Evolutionary conservation across 306 rosid genomes (phyloP).

Genomic region (Corylus heterophylla): DNA sequence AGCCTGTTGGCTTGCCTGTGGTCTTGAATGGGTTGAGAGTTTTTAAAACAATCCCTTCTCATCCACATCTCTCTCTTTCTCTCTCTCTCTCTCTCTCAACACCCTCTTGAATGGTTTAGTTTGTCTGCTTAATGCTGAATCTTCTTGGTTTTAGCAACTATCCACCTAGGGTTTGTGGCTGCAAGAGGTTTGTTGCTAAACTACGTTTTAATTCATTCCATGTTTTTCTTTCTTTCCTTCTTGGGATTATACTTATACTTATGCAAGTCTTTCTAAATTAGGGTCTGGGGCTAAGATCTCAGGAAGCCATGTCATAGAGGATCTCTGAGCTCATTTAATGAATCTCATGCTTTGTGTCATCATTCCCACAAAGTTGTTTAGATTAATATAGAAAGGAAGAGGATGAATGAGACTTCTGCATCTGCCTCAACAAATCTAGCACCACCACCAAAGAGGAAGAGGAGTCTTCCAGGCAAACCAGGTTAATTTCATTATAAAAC

Average conservation of each 20-base stretch:
- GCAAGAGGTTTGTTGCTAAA: constrained; percentile 2
- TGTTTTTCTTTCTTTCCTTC: not conserved
- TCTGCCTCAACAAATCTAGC: constrained; percentile 57
- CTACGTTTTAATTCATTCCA: constrained; percentile 6
- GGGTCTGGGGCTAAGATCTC: constrained; percentile 49
- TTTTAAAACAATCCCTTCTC: constrained; percentile 58
- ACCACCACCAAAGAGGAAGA: constrained; percentile 63
- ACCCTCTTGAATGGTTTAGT: not conserved
- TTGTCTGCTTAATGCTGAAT: not conserved
- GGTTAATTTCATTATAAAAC: constrained; percentile 33
- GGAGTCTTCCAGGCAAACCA: constrained; percentile 88
- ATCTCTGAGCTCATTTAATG: constrained; percentile 4
- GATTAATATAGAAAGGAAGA: constrained; percentile 23
- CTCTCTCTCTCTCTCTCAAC: constrained; percentile 32
- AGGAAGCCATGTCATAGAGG: constrained; percentile 19
- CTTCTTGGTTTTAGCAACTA: constrained; percentile 3
- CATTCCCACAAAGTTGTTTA: constrained; percentile 11
- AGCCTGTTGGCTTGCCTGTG: constrained; percentile 69
- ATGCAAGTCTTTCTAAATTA: constrained; percentile 12
- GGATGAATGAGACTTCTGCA: constrained; percentile 62
- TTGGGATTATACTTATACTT: not conserved
- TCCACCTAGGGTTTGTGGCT: not conserved
- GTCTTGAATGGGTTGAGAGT: constrained; percentile 56
- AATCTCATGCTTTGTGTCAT: constrained; percentile 20
- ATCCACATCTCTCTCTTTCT: constrained; percentile 43